phyloP scores from a whole-genome alignment of 2,329 filamentous ascomycete genomes.

The Stenocarpella maydis region DNA sequence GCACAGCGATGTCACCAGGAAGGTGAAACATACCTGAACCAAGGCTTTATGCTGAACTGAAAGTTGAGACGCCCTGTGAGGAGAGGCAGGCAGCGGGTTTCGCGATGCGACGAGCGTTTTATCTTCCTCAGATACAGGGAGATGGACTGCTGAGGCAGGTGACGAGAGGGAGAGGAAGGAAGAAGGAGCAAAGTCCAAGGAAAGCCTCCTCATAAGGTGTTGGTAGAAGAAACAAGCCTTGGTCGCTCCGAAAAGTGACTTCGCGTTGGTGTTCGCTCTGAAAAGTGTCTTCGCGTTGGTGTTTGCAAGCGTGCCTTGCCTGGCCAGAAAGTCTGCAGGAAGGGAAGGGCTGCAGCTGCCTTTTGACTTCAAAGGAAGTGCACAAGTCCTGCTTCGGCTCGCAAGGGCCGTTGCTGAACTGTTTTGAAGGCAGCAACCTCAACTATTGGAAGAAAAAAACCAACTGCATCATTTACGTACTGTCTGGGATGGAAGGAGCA shows the following conservation, averaged over 20 bases:
- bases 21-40: not conserved
- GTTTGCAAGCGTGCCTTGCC: not conserved
- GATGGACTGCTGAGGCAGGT: not conserved
- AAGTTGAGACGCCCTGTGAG: not conserved
- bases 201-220: not conserved
- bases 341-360: not conserved
- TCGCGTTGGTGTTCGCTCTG: not conserved
- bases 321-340: constrained; percentile 2
- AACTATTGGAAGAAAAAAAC: not conserved
- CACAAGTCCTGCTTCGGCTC: not conserved
- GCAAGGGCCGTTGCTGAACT: not conserved
- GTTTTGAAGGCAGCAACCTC: not conserved
- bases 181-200: not conserved
- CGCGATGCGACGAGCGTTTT: not conserved
- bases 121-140: not conserved
- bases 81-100: not conserved
- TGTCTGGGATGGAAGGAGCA: not conserved
- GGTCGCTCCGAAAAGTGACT: not conserved
- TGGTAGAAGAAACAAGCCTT: not conserved
- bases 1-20: not conserved
- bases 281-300: not conserved
- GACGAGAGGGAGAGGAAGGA: not conserved
- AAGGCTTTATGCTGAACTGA: not conserved
- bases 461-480: not conserved
- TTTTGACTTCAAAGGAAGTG: not conserved